Evolutionary conservation across 768 basidiomycete species (phyloP), one percentile per base, ranked within the genome.

Genomic region (Pulveroboletus sp.): DNA sequence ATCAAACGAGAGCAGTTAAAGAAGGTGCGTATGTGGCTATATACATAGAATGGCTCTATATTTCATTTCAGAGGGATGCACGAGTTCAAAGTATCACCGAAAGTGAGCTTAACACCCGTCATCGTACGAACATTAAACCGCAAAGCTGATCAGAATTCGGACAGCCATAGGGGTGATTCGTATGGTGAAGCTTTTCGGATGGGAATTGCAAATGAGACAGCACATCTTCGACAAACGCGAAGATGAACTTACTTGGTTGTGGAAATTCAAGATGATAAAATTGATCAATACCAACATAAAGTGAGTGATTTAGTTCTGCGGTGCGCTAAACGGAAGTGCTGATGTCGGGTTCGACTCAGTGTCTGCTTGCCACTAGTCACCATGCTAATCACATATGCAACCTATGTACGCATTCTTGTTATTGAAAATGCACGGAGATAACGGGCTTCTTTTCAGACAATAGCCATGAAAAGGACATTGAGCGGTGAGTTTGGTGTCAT

Each of bases 111-210:
- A 2, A 23, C 22, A 29, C 9, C 7, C 13, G 16, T 47, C 29
- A 13, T 23, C 10, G 19, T 22, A n/a, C n/a, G n/a, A n/a, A n/a
- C n/a, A n/a, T n/a, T n/a, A n/a, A n/a, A n/a, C n/a, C n/a, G n/a
- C n/a, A n/a, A n/a, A n/a, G n/a, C n/a, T n/a, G n/a, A n/a, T n/a
- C n/a, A n/a, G 2, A 12, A 19, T 23, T 23, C 20, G 38, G n/a
- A 43, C 13, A 47, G 46, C 22, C 8, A 31, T 47, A 12, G 38
- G 38, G 27, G 39, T 43, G 16, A 17, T 47, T 47, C 46, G 46
- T 10, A 47, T 43, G 46, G 22, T 47, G 3, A 47, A 47, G 10
- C 46, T 47, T 17, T 43, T 47, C 13, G 46, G 46, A 19, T 47
- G 46, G 46, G 46, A 47, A 16, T 31, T n/a, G 17, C 46, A 43